Evolutionary conservation across 805 yeast species (phyloP).

Genomic region (Candida ulmi): DNA sequence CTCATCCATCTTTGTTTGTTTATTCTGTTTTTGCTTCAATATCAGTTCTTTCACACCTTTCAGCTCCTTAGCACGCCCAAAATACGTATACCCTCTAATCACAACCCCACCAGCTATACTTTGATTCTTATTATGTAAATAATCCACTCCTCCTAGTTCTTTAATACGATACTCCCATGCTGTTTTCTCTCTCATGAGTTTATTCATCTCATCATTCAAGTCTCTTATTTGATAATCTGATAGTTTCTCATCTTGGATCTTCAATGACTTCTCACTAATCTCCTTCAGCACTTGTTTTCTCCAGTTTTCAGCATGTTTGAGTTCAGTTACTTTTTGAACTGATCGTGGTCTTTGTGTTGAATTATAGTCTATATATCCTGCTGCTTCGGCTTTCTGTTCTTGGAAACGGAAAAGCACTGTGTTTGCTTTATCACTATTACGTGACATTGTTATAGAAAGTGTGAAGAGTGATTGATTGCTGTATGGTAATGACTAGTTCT

Average conservation of each 20-base stretch:
- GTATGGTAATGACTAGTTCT: slow-evolving; percentile 2
- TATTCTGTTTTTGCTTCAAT: slow-evolving; percentile 26
- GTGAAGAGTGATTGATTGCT: not conserved
- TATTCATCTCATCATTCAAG: slow-evolving; percentile 68
- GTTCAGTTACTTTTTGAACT: slow-evolving; percentile 43
- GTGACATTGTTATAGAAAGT: slow-evolving; percentile 46
- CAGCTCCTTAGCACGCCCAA: slow-evolving; percentile 77
- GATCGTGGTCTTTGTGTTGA: slow-evolving; percentile 55
- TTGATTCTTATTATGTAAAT: slow-evolving; percentile 25
- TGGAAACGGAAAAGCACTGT: slow-evolving; percentile 62
- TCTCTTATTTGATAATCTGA: slow-evolving; percentile 64
- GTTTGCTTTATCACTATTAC: slow-evolving; percentile 73
- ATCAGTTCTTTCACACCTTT: slow-evolving; percentile 60
- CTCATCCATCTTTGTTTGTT: slow-evolving; percentile 12
- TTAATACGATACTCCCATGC: slow-evolving; percentile 77
- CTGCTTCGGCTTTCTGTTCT: slow-evolving; percentile 51
- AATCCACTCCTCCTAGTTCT: slow-evolving; percentile 71
- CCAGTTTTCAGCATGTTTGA: slow-evolving; percentile 70
- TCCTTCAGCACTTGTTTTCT: slow-evolving; percentile 57
- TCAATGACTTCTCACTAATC: slow-evolving; percentile 51
- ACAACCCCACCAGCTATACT: slow-evolving; percentile 12
- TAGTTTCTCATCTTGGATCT: slow-evolving; percentile 55
- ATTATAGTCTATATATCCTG: slow-evolving; percentile 54
- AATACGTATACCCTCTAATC: slow-evolving; percentile 42
- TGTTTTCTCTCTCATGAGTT: slow-evolving; percentile 56